A percentile compares a stretch with the other conserved stretches of the same genome.
phyloP scores from a whole-genome alignment of 345 rosid genomes.

The Aquilaria sinensis region DNA sequence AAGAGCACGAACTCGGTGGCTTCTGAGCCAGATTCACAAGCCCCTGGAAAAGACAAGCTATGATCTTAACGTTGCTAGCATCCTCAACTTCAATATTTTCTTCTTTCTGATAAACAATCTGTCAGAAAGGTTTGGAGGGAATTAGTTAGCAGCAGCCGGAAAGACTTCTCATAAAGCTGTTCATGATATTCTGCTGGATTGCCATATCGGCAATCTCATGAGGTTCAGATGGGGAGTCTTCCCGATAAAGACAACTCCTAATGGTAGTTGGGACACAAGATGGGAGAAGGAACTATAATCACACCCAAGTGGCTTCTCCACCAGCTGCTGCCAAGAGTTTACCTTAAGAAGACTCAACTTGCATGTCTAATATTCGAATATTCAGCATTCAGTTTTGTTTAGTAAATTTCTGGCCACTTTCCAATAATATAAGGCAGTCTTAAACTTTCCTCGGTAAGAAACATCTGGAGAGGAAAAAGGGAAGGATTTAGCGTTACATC shows the following conservation, averaged over 20 bases:
- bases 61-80: slow-evolving; percentile 11
- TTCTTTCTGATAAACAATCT: background rate
- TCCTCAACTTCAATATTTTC: background rate
- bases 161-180: slow-evolving; percentile 5
- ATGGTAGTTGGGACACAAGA: too few species aligned
- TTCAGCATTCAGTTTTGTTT: too few species aligned
- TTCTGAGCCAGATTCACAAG: slow-evolving; percentile 22
- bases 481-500: background rate
- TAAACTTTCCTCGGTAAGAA: too few species aligned
- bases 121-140: background rate
- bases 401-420: too few species aligned
- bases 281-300: too few species aligned
- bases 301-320: too few species aligned
- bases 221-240: background rate
- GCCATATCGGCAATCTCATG: background rate
- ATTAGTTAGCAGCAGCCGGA: background rate
- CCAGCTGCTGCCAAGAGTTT: too few species aligned
- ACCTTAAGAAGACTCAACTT: too few species aligned
- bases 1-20: slow-evolving; percentile 22
- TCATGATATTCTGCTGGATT: slow-evolving; percentile 1
- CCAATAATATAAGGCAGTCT: too few species aligned
- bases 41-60: slow-evolving; percentile 25
- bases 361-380: too few species aligned
- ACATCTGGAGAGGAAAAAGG: background rate
- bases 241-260: background rate